Base-by-base conservation (phyloP, 768 basidiomycete species). In the Termitomyces sp. region DNA sequence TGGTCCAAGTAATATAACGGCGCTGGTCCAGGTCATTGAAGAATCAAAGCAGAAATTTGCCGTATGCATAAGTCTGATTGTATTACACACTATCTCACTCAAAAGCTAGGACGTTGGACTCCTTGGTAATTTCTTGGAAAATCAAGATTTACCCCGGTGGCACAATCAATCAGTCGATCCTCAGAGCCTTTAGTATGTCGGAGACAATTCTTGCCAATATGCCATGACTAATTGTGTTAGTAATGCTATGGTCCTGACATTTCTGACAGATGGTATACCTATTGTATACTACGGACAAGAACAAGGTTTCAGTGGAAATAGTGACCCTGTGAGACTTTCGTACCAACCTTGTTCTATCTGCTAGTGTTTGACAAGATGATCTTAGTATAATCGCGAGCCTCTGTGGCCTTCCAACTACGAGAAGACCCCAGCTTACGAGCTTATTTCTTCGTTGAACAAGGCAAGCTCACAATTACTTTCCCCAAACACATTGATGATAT, bases 231-330 rank as follows among this genome's bases (percentile, higher is more conserved):
- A 34, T n/a, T 61, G 37, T 5, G 42, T 40, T 43, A 87, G 85
- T 64, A 91, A 91, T 67, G 86, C 88, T 14, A 84, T 91, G 84
- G 73, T 82, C 9, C 83, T 87, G 63, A 84, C 74, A 56, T 91
- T 89, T 69, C 84, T 91, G 82, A 81, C 82, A 48, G 90, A 91
- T 57, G 89, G 90, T n/a, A 89, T 90, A 62, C 90, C 90, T 0
- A 84, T 92, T 58, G 81, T 90, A 11, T 92, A 92, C 68, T 89
- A 90, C 59, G 90, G 90, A 1, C 88, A 89, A 70, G 90, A 92
- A 63, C 90, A 91, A 66, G 73, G 77, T 40, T 86, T 89, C 68
- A 73, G 71, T 54, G 90, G 90, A 34, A 73, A 71, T 64, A 71
- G 68, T 8, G 89, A 92, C 64, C 90, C 90, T 35, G 86, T 89